Conservation (phyloP, 2,329 filamentous ascomycete species). For the Ciborinia camelliae region DNA sequence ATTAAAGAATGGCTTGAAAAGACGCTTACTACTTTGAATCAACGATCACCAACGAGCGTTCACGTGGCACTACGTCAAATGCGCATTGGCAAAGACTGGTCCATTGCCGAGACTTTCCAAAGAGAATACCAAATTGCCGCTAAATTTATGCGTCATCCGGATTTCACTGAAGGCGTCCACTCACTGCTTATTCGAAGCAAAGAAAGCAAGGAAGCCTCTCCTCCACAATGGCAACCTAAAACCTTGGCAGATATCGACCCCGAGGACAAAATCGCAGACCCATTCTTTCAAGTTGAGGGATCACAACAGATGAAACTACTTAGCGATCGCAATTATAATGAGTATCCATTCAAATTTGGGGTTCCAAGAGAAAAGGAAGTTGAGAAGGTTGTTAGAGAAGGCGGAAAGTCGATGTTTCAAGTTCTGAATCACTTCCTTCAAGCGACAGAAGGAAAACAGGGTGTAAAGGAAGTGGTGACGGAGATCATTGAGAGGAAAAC, state of each 20-base stretch:
- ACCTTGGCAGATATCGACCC: conserved; percentile 64
- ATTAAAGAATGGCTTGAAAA: conserved; percentile 72
- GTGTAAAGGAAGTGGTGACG: conserved; percentile 62
- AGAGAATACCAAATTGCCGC: conserved; percentile 80
- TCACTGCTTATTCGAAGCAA: conserved; percentile 63
- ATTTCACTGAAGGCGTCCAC: conserved; percentile 90
- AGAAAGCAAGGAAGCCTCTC: conserved; percentile 45
- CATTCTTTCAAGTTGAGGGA: conserved; percentile 63
- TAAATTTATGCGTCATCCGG: conserved; percentile 85
- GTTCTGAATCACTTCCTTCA: conserved; percentile 62
- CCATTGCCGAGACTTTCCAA: conserved; percentile 79
- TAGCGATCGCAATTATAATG: conserved; percentile 57
- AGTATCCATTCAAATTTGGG: conserved; percentile 69
- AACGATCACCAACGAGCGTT: conserved; percentile 81
- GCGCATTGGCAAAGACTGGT: conserved; percentile 71
- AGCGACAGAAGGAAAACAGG: conserved; percentile 61
- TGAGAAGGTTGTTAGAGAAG: conserved; percentile 43
- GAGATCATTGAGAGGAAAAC: conserved; percentile 59
- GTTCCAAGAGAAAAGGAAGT: conserved; percentile 70
- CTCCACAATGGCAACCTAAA: conserved; percentile 66
- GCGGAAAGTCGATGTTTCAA: conserved; percentile 48
- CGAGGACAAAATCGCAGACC: conserved; percentile 52
- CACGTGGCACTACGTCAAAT: conserved; percentile 83
- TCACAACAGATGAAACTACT: conserved; percentile 56
- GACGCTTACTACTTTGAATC: conserved; percentile 70